Base-by-base conservation (phyloP, 2,329 filamentous ascomycete genomes). In the Didymella lethalis region DNA sequence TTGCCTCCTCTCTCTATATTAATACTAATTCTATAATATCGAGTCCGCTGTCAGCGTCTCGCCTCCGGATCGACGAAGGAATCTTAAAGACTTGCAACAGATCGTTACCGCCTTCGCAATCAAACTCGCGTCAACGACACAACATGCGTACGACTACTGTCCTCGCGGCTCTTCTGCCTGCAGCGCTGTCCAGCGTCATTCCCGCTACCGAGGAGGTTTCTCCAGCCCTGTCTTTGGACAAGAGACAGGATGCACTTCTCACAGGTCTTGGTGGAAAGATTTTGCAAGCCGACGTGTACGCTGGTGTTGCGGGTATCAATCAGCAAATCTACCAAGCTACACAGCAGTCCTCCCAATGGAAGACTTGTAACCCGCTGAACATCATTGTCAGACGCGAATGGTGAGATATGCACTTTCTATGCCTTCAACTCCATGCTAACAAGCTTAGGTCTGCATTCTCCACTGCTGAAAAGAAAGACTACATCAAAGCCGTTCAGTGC, bases 331-430 rank as follows among this genome's bases (percentile, higher is more conserved):
- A 67, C 47, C 70, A 73, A 48, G 63, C 65, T 38, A 68, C 57
- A 6, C 58, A 65, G 34, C 54, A 70, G 54, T 25, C 48, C 10
- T 47, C 51, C 7, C 71, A 67, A 45, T 68, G 65, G 60, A 65
- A 66, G 36, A 72, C 64, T 28, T 81, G 79, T 58, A 79, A 72
- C 12, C 61, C 78, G 4, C 51, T 68, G 11, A 82, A 79, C 57
- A 75, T 76, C 11, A 67, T 69, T 16, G 66, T 80, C 5, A 72
- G 81, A 41, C 72, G 73, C 51, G 81, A 83, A 71, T 40, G 36
- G 36, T 40, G 18, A 20, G 36, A 18, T 6, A 40, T 1, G 16
- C 3, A 3, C 7, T 20, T 40, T n/a, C 8, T 20, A 40, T 40
- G 36, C 5, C 16, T 1, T 8, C 3, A 20, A 20, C 3, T 40